These are phyloP conservation scores for Moesziomyces sp. DNA, from an alignment of 1,284 basidiomycete species.

Conservation along the genomic window DNA sequence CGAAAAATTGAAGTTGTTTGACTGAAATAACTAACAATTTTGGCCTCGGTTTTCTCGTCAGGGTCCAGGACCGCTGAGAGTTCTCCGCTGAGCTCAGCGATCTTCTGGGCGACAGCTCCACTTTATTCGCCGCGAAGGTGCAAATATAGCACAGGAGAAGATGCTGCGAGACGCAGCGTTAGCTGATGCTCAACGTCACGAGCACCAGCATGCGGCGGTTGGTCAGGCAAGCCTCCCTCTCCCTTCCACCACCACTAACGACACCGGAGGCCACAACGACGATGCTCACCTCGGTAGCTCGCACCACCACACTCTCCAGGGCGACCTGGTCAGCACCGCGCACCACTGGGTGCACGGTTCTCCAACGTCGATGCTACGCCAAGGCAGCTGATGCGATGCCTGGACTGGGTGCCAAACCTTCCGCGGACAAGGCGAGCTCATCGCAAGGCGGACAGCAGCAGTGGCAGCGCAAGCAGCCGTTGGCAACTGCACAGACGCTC, in stretches of 20 bases:
- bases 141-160: neutral
- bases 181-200: neutral
- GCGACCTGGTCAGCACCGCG: slow-evolving; percentile 2
- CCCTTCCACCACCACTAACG: neutral
- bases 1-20: no score
- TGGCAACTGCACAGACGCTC: slow-evolving; percentile 53
- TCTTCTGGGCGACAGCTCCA: slow-evolving; percentile 7
- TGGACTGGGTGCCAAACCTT: neutral
- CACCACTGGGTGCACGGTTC: neutral
- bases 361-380: slow-evolving; percentile 25
- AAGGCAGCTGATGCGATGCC: slow-evolving; percentile 20
- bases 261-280: slow-evolving; percentile 3
- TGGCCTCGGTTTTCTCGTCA: neutral
- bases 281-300: slow-evolving; percentile 30
- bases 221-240: no score
- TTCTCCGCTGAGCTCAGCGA: slow-evolving; percentile 33
- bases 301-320: slow-evolving; percentile 11
- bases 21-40: no score
- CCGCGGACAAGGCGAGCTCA: neutral
- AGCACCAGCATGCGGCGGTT: no score
- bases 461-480: slow-evolving; percentile 47
- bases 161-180: neutral
- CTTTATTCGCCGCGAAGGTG: slow-evolving; percentile 14
- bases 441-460: slow-evolving; percentile 25
- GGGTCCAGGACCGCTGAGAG: slow-evolving; percentile 2